Percentiles rank a stretch among this genome's conserved stretches.
phyloP scores from a whole-genome alignment of 1,284 basidiomycete genomes.

The Cryptococcus deneoformans region DNA sequence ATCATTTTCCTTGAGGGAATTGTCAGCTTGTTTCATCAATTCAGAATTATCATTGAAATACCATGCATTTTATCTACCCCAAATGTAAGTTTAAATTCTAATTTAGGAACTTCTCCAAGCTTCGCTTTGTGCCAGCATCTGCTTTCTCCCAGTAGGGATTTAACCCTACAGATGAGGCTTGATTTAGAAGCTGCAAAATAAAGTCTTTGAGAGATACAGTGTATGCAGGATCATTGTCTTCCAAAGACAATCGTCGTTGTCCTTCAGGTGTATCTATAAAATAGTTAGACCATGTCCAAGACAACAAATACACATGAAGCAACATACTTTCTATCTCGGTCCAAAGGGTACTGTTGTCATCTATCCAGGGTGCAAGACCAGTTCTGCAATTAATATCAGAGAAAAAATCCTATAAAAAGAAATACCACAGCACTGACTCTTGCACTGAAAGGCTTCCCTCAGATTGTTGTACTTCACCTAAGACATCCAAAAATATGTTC shows the following conservation, averaged over 20 bases:
- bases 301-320: not conserved
- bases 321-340: slow-evolving; percentile 36
- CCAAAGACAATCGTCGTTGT: slow-evolving; percentile 31
- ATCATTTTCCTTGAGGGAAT: no score
- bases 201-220: slow-evolving; percentile 36
- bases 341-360: slow-evolving; percentile 32
- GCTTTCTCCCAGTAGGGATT: slow-evolving; percentile 49
- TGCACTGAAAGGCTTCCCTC: slow-evolving; percentile 37
- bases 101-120: slow-evolving; percentile 40
- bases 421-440: slow-evolving; percentile 27
- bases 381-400: slow-evolving; percentile 8
- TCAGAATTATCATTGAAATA: no score
- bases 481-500: slow-evolving; percentile 86
- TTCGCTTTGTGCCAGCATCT: slow-evolving; percentile 40
- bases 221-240: slow-evolving; percentile 43
- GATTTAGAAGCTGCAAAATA: slow-evolving; percentile 38
- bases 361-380: slow-evolving; percentile 31
- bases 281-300: not conserved
- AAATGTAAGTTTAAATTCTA: not conserved
- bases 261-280: slow-evolving; percentile 35
- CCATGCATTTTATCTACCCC: no score
- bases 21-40: no score
- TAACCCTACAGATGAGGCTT: slow-evolving; percentile 38
- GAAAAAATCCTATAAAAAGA: not conserved
- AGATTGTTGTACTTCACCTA: slow-evolving; percentile 74